phyloP scores from a whole-genome alignment of 805 yeast species.

The Candida golubevii region DNA sequence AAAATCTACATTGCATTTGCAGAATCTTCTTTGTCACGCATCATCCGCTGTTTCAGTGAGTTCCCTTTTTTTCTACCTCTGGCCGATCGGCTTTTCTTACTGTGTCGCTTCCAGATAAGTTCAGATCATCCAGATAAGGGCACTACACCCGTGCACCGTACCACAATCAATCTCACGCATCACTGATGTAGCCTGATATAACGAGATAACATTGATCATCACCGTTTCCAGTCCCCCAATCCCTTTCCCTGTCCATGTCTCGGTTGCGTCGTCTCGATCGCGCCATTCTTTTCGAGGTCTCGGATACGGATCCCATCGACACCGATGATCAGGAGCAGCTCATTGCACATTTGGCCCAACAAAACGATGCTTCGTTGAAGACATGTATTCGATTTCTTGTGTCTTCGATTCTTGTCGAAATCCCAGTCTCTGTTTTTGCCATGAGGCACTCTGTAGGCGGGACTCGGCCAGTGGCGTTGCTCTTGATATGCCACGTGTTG shows the following conservation, averaged over 20 bases:
- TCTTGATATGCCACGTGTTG: conserved; percentile 9
- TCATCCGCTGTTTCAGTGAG: no score
- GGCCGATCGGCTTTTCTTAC: no score
- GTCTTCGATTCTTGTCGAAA: conserved; percentile 12
- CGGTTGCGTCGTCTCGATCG: conserved; percentile 21
- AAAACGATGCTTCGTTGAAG: conserved; percentile 13
- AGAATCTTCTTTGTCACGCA: no score
- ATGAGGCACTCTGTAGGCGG: conserved; percentile 1
- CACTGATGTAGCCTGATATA: no score
- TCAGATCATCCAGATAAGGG: neutral
- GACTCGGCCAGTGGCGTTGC: conserved; percentile 3
- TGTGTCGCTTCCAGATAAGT: no score
- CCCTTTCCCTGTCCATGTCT: conserved; percentile 12
- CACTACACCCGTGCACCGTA: neutral
- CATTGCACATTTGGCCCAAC: conserved; percentile 12
- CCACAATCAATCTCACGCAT: neutral
- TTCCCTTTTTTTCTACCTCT: no score
- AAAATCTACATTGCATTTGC: no score
- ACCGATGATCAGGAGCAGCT: conserved; percentile 23
- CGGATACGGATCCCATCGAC: conserved; percentile 15
- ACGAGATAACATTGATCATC: neutral
- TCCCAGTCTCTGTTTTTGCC: conserved; percentile 16
- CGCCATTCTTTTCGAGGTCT: conserved; percentile 17
- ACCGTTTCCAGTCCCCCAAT: neutral
- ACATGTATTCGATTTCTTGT: conserved; percentile 10